These are phyloP conservation scores for Ogataea wickerhamii DNA, from an alignment of 805 yeast genomes.

Conservation along the genomic window DNA sequence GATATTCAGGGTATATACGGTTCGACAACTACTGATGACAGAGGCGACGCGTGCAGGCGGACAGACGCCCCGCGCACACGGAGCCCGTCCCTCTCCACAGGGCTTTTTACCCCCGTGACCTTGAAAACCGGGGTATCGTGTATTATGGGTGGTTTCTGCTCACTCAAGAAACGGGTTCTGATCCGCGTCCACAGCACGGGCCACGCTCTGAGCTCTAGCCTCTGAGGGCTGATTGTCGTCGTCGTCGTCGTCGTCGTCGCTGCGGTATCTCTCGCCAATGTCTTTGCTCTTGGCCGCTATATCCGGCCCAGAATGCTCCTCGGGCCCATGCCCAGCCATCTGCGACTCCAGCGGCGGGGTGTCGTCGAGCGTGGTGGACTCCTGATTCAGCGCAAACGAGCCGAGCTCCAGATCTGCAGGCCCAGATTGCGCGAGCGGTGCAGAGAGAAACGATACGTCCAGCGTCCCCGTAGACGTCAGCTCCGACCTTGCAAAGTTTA, in stretches of 20 bases:
- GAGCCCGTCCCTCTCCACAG: no score
- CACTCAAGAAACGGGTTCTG: slow-evolving; percentile 2
- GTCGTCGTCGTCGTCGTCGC: slow-evolving; percentile 7
- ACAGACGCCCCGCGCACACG: no score
- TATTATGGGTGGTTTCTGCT: no score
- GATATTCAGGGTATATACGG: no score
- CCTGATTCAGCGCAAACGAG: slow-evolving; percentile 13
- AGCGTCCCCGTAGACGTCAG: slow-evolving; percentile 21
- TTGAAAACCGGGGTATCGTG: no score
- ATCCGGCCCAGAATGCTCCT: not conserved
- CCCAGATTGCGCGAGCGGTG: slow-evolving; percentile 9
- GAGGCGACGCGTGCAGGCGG: no score
- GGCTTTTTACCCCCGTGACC: no score
- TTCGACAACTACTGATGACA: no score
- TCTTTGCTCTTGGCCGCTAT: not conserved
- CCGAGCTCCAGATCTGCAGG: slow-evolving; percentile 9
- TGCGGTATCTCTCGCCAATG: slow-evolving; percentile 5
- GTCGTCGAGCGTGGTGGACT: slow-evolving; percentile 19
- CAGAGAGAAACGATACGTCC: slow-evolving; percentile 21
- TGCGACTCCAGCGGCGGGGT: slow-evolving; percentile 16
- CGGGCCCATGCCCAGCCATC: slow-evolving; percentile 3
- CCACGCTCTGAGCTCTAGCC: no score
- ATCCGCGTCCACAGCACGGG: not conserved
- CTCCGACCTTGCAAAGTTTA: slow-evolving; percentile 27
- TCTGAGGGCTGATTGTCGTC: no score